Evolutionary conservation across 345 rosid species (phyloP), one percentile per base, ranked within the genome.

Genomic region (Populus nigra): DNA sequence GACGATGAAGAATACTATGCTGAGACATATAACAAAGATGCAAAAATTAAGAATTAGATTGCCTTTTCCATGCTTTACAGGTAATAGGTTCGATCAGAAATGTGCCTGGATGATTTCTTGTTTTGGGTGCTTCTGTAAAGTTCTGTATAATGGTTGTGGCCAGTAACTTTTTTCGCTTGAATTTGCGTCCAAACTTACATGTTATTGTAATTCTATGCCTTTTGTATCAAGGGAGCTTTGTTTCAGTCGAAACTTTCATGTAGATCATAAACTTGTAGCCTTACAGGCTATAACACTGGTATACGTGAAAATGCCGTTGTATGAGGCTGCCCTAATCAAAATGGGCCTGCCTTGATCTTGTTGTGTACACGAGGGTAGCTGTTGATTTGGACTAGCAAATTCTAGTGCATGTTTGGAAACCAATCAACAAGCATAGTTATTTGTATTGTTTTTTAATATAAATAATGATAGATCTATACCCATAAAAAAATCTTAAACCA

Each of bases 1-100:
- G 86, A 84, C 8, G 89, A 83, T 1, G 81, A 87, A 31, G 86
- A 87, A 20, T 85, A 78, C 22, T 84, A 79, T 45, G 83, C 82
- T 2, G 85, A 79, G 80, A 75, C 76, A n/a, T 89, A 87, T 3
- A 73, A 74, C 39, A 79, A 82, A 66, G 65, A 74, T 61, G 80
- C 36, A 23, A 73, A 75, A 67, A 72, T 23, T 29, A 79, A 80
- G 84, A 86, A 78, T 50, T 83, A 77, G 76, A 36, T 38, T n/a
- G 43, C 29, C 38, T 15, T 47, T 53, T 67, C n/a, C 22, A 59
- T 23, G 16, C 5, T n/a, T 59, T 4, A 23, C 29, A 9, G 29
- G 7, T 59, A 31, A 27, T 33, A 31, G 39, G 18, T 31, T 15
- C 22, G 17, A 27, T 29, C 39, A 29, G 39, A 35, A 66, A n/a